These are phyloP conservation scores for Pythium aphanidermatum DNA, from an alignment of 352 stramenopile genomes.

Conservation along the genomic window DNA sequence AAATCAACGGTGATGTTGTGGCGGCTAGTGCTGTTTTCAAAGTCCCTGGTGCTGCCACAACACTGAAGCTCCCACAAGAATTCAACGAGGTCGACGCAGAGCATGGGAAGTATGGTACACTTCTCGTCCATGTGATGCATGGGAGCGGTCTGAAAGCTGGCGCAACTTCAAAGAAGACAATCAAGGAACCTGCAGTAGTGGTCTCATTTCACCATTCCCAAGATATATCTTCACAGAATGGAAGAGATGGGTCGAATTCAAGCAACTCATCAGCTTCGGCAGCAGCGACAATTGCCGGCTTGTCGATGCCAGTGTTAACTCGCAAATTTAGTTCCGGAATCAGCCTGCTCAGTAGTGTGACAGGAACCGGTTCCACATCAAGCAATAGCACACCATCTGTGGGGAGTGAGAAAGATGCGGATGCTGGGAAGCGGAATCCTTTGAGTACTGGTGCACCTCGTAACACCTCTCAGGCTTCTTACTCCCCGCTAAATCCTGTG, in stretches of 20 bases:
- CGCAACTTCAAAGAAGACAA: conserved; percentile 52
- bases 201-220: conserved; percentile 59
- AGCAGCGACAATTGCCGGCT: conserved; percentile 32
- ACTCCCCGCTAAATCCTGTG: conserved; percentile 62
- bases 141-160: conserved; percentile 71
- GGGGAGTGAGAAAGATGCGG: conserved; percentile 9
- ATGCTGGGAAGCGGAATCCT: conserved; percentile 23
- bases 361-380: too few species aligned
- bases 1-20: conserved; percentile 86
- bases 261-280: conserved; percentile 17
- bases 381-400: conserved; percentile 5
- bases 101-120: conserved; percentile 52
- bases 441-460: conserved; percentile 55
- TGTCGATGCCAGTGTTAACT: conserved; percentile 69
- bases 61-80: conserved; percentile 82
- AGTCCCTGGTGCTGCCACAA: conserved; percentile 74
- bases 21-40: conserved; percentile 85
- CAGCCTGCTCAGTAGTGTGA: conserved; percentile 43
- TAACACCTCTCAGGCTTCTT: conserved; percentile 49
- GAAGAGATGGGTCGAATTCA: conserved; percentile 1
- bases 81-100: conserved; percentile 85
- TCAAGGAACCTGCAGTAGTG: conserved; percentile 63
- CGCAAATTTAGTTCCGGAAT: conserved; percentile 65
- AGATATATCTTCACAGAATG: conserved; percentile 34
- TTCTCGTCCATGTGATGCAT: conserved; percentile 79